Conservation (phyloP, 2,329 filamentous ascomycete genomes). For the Diaporthe velutina region DNA sequence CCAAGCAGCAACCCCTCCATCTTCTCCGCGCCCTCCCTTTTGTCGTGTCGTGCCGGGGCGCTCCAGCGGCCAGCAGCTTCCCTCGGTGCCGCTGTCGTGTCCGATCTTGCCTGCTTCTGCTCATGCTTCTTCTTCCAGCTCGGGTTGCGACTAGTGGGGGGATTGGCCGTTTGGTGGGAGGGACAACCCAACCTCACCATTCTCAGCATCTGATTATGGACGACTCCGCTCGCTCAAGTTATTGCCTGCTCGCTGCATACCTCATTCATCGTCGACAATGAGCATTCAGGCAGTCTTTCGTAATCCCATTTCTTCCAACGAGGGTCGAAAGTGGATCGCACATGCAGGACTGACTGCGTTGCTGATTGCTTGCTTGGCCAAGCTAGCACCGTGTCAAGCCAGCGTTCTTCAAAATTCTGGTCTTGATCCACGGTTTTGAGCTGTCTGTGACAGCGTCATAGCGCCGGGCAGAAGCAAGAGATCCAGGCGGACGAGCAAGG, state of each 20-base stretch:
- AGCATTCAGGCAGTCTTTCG: neutral
- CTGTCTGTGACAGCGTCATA: slow-evolving; percentile 28
- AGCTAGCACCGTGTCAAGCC: slow-evolving; percentile 33
- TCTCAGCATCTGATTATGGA: slow-evolving; percentile 7
- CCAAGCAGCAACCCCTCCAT: slow-evolving; percentile 36
- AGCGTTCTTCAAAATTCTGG: neutral
- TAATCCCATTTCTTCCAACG: slow-evolving; percentile 14
- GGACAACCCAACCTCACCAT: neutral
- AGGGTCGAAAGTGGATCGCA: slow-evolving; percentile 30
- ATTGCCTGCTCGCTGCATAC: neutral
- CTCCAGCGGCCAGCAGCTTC: neutral
- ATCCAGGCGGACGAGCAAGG: slow-evolving; percentile 1
- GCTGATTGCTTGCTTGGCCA: slow-evolving; percentile 1
- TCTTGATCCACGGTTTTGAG: neutral
- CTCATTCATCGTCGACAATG: slow-evolving; percentile 17
- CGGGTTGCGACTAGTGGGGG: slow-evolving; percentile 8
- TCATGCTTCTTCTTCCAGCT: neutral
- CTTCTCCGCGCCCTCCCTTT: slow-evolving; percentile 29
- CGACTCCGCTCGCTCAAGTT: neutral
- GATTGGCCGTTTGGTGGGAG: neutral
- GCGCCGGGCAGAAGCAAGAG: slow-evolving; percentile 8
- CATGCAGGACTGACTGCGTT: slow-evolving; percentile 10
- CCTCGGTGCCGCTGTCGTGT: slow-evolving; percentile 16
- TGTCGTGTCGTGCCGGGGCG: slow-evolving; percentile 4
- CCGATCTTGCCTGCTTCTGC: slow-evolving; percentile 1